Base-by-base conservation (phyloP, 768 basidiomycete species). In the Jaapia argillacea region DNA sequence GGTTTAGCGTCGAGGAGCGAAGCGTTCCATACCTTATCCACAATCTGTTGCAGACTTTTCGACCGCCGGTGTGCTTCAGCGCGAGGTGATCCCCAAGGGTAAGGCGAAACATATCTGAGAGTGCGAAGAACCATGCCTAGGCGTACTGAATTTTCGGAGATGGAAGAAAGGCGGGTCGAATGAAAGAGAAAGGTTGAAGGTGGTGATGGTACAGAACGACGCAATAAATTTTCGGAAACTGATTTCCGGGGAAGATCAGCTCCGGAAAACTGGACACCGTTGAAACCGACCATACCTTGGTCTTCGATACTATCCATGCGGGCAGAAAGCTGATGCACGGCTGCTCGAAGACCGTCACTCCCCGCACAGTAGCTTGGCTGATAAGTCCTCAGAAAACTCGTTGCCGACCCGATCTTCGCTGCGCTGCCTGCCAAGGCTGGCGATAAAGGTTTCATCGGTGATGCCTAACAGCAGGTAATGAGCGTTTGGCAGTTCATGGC, bases 31-130 rank as follows among this genome's bases (percentile, higher is more conserved):
- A 88, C 48, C 4, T 61, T 62, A 10, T 58, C 40, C 16, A 72
- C 55, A 45, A 88, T 75, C 27, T 66, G 67, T 1, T 62, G 48
- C 23, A 83, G 56, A 40, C 69, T 71, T 4, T 44, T 48, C 31
- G 54, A 57, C 6, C 75, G 69, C 25, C 87, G 71, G 46, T 71
- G 60, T 2, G 69, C 75, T 49, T 86, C 79, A 2, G 86, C 74
- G 5, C 66, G 71, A 14, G 71, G 53, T 38, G 77, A 76, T 4
- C 88, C 88, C 88, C 88, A 91, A 2, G 85, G 81, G 28, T 73
- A 65, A 36, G 76, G 79, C 0, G 87, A 89, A 33, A 79, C 63
- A 52, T 78, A 83, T 12, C 85, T 84, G 41, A 87, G 62, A 23
- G 81, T 58, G 16, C 66, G 62, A 5, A 61, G 55, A 16, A 68